Evolutionary conservation across 1,284 basidiomycete genomes (phyloP).

Genomic region (Boletus semigastroideus): DNA sequence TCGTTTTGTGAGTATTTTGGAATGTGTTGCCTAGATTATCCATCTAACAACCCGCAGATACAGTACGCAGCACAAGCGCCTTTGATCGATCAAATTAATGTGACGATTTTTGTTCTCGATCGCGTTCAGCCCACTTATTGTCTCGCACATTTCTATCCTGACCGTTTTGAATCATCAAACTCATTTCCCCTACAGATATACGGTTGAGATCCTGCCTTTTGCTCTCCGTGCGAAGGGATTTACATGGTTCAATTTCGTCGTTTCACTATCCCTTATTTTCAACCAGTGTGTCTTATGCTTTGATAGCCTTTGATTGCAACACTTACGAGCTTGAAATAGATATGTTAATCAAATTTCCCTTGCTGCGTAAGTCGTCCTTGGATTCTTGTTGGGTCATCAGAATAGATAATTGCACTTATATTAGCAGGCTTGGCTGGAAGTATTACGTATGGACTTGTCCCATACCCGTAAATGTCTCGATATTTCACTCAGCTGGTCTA

Average conservation of each 20-base stretch:
- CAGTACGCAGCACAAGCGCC: background rate
- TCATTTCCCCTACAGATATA: background rate
- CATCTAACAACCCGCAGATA: background rate
- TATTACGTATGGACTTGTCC: background rate
- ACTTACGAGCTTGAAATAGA: background rate
- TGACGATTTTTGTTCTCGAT: background rate
- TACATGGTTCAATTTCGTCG: background rate
- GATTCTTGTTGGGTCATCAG: background rate
- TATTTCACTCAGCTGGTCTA: background rate
- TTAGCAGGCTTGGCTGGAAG: slow-evolving; percentile 1
- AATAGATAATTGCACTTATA: background rate
- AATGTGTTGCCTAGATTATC: too few relatives aligned
- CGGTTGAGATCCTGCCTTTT: background rate
- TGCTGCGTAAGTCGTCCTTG: background rate
- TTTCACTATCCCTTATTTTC: slow-evolving; percentile 5
- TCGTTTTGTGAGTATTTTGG: slow-evolving; percentile 3
- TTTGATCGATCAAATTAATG: background rate
- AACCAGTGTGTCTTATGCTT: background rate
- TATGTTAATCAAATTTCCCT: slow-evolving; percentile 4
- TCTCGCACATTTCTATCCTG: background rate
- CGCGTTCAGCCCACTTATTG: background rate
- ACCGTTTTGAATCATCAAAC: background rate
- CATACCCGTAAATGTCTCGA: background rate
- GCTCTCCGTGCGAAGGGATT: background rate
- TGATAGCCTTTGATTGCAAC: background rate